Evolutionary conservation across 768 basidiomycete genomes (phyloP).

Genomic region (Lactifluus echinatus): DNA sequence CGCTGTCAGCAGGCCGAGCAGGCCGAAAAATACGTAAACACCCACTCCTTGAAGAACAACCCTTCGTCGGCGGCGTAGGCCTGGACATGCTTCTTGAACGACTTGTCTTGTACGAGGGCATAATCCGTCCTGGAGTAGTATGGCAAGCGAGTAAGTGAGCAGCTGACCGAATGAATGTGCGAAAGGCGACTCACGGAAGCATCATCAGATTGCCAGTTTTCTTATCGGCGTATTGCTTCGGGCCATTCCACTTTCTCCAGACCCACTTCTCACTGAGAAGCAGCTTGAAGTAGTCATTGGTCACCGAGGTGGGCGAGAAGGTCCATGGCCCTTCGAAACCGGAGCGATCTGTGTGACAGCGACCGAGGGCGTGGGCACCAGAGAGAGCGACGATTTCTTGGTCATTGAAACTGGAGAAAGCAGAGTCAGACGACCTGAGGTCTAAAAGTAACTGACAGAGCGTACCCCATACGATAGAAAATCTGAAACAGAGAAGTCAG

Average conservation of each 20-base stretch:
- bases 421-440: not conserved
- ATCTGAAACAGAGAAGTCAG: conserved; percentile 35
- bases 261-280: conserved; percentile 86
- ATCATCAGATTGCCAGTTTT: conserved; percentile 87
- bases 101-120: conserved; percentile 81
- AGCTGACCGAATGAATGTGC: not conserved
- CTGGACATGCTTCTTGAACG: conserved; percentile 82
- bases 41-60: conserved; percentile 91
- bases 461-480: conserved; percentile 82
- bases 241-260: conserved; percentile 95
- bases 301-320: conserved; percentile 82
- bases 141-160: not conserved
- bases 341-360: conserved; percentile 78
- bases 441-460: not conserved
- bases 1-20: conserved; percentile 9
- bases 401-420: conserved; percentile 66
- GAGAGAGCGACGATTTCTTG: conserved; percentile 94
- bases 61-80: conserved; percentile 80
- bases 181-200: conserved; percentile 60
- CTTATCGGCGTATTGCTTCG: conserved; percentile 92
- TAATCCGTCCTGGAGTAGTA: conserved; percentile 64
- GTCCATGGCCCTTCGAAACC: conserved; percentile 93
- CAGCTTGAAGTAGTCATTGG: conserved; percentile 81
- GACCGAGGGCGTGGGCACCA: conserved; percentile 92
- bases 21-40: conserved; percentile 12